phyloP scores from a whole-genome alignment of 495 filamentous ascomycete genomes.

The Xeromyces bisporus region DNA sequence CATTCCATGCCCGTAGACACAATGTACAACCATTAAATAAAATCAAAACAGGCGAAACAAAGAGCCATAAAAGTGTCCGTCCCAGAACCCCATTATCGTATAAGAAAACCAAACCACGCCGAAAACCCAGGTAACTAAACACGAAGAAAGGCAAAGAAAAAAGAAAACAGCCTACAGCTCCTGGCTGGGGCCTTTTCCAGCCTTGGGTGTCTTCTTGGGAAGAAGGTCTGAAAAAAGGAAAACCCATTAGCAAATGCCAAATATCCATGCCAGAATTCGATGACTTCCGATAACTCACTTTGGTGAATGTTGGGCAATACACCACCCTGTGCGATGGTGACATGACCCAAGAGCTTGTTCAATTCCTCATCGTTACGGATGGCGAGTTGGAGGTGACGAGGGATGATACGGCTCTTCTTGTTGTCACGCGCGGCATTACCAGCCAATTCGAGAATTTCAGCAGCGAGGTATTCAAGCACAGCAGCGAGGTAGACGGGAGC shows the following conservation, averaged over 20 bases:
- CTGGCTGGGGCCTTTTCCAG: constrained; percentile 77
- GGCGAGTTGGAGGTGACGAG: constrained; percentile 95
- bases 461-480: constrained; percentile 95
- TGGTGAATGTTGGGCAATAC: constrained; percentile 97
- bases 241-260: neutral
- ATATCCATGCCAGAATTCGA: neutral
- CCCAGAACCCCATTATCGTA: constrained; percentile 85
- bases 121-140: constrained; percentile 41
- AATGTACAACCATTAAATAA: constrained; percentile 84
- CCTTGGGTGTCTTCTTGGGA: constrained; percentile 94
- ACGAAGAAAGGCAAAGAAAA: constrained; percentile 35
- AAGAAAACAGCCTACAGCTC: constrained; percentile 54
- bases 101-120: constrained; percentile 44
- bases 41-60: constrained; percentile 48
- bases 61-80: constrained; percentile 60
- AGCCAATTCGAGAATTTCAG: constrained; percentile 96
- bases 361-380: constrained; percentile 99
- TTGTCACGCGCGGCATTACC: constrained; percentile 98
- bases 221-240: constrained; percentile 52
- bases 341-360: constrained; percentile 98
- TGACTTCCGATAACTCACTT: constrained; percentile 44
- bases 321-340: constrained; percentile 99
- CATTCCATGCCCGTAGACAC: constrained; percentile 57
- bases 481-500: constrained; percentile 97
- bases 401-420: constrained; percentile 99